Evolutionary conservation across 441 rosid species (phyloP), one percentile per base, ranked within the genome.

Genomic region (Hypseocharis bilobata): DNA sequence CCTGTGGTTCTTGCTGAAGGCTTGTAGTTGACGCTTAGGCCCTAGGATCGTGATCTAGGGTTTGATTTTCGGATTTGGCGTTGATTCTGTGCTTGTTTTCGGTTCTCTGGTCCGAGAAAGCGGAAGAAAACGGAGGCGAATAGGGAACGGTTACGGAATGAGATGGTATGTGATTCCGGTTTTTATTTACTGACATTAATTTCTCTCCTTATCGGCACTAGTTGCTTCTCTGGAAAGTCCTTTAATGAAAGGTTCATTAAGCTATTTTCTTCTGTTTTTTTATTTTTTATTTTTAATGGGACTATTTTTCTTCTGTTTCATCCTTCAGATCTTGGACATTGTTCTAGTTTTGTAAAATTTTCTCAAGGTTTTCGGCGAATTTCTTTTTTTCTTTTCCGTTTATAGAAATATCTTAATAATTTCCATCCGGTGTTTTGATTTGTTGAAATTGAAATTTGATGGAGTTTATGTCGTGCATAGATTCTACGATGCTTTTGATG

Each of bases 31-130:
- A 73, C 67, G 70, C 38, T 22, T 4, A 36, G 40, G 17, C 80
- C 55, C 42, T 69, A 23, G 85, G 80, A 85, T 84, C 85, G 85
- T 83, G 89, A 87, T 85, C 87, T 88, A 85, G 92, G 89, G 87
- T 83, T 86, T 75, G 70, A 59, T 68, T 44, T 74, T 32, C 62
- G 55, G 75, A 47, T 66, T 77, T 72, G 62, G 54, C 56, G 65
- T 61, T 68, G 62, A 20, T 10, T 34, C 16, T 66, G 55, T 42
- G 70, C 68, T 40, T 74, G 47, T 75, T 58, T 70, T 58, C 59
- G 81, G 60, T 25, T 74, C 32, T 71, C 60, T 64, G 26, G 49
- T 32, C 0, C 77, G 62, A 34, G 61, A 74, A 72, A 57, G 67
- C 65, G 30, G 67, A 54, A 61, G 49, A 76, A 76, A 68, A 81